These are phyloP conservation scores for Rachicladosporium sp. DNA, from an alignment of 2,329 filamentous ascomycete species.

Conservation along the genomic window DNA sequence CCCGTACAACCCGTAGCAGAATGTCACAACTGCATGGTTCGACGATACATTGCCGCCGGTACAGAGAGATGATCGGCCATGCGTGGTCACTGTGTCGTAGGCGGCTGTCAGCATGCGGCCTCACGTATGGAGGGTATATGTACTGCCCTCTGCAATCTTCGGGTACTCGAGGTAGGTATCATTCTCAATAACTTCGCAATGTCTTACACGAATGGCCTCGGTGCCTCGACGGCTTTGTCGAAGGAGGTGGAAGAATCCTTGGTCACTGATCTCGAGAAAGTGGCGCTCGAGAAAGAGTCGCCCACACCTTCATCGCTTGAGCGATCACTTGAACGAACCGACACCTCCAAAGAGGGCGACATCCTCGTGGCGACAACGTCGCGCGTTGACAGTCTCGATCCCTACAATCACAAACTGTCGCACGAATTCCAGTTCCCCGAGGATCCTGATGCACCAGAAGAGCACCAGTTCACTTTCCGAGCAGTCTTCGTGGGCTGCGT, in stretches of 20 bases:
- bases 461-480: slow-evolving; percentile 34
- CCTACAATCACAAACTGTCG: slow-evolving; percentile 1
- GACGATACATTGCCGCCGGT: too few species aligned
- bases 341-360: slow-evolving; percentile 6
- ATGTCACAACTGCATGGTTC: too few species aligned
- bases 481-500: slow-evolving; percentile 43
- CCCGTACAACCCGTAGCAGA: too few species aligned
- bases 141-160: too few species aligned
- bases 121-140: too few species aligned
- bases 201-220: too few species aligned
- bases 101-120: too few species aligned
- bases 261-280: slow-evolving; percentile 8
- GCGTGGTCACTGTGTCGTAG: too few species aligned
- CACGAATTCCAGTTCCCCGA: slow-evolving; percentile 8
- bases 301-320: not conserved
- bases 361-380: not conserved
- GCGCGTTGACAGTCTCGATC: slow-evolving; percentile 1
- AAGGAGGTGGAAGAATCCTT: slow-evolving; percentile 2
- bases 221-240: too few species aligned
- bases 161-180: too few species aligned
- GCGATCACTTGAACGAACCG: slow-evolving; percentile 4
- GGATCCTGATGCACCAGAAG: slow-evolving; percentile 6
- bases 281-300: not conserved
- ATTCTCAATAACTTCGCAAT: too few species aligned
- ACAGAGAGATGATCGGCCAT: too few species aligned